phyloP scores from a whole-genome alignment of 1,284 basidiomycete species.

The Xerocomus cyaneibrunnescens region DNA sequence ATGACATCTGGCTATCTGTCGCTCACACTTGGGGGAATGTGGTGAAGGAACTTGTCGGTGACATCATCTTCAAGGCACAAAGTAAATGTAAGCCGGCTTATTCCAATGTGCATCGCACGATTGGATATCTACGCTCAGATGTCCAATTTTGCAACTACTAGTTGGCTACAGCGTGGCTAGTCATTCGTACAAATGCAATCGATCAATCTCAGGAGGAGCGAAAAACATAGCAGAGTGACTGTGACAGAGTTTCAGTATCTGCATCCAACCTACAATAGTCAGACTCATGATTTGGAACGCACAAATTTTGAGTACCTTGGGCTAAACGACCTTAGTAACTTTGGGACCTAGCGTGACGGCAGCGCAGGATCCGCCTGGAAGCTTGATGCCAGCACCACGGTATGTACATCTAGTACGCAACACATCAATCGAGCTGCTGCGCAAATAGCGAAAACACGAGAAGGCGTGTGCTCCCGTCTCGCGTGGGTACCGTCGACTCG shows the following conservation, averaged over 20 bases:
- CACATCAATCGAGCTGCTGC: slow-evolving; percentile 19
- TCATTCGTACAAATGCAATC: too few relatives aligned
- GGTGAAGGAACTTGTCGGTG: too few relatives aligned
- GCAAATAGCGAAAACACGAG: slow-evolving; percentile 45
- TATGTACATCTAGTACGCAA: slow-evolving; percentile 54
- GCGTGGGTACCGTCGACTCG: slow-evolving; percentile 42
- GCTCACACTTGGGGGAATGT: too few relatives aligned
- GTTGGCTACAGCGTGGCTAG: too few relatives aligned
- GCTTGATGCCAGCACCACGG: slow-evolving; percentile 56
- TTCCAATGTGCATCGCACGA: too few relatives aligned
- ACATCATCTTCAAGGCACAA: too few relatives aligned
- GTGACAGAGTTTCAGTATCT: slow-evolving; percentile 49
- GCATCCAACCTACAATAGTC: slow-evolving; percentile 42
- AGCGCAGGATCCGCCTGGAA: slow-evolving; percentile 45
- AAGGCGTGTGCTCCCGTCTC: slow-evolving; percentile 39
- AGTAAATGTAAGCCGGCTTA: too few relatives aligned
- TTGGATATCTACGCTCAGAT: too few relatives aligned
- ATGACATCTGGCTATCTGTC: too few relatives aligned
- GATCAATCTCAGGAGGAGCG: slow-evolving; percentile 48
- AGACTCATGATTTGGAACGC: too few relatives aligned
- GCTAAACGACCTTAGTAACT: slow-evolving; percentile 50
- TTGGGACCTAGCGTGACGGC: slow-evolving; percentile 28
- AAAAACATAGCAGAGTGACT: slow-evolving; percentile 52
- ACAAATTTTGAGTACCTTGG: slow-evolving; percentile 40
- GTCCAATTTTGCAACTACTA: too few relatives aligned